Base-by-base conservation (phyloP, 2,329 filamentous ascomycete genomes). In the Ophiocordyceps sinensis region DNA sequence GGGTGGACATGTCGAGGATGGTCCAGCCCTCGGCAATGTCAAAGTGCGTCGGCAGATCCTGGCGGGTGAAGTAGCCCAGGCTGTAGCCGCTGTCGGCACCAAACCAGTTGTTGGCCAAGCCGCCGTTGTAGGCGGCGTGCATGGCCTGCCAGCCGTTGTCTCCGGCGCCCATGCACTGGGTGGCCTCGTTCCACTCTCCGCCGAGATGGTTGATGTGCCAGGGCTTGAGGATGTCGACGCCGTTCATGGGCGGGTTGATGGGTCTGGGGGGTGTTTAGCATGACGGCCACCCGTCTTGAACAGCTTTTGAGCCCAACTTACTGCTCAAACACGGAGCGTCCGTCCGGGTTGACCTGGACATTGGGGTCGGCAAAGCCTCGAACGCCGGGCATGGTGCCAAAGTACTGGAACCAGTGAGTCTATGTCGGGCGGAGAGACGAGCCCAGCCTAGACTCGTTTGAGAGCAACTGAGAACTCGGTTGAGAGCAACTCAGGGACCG, bases 21-120 rank as follows among this genome's bases (percentile, higher is more conserved):
- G 70, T 74, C 64, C 67, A 75, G 8, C 62, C 67, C 47, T 75
- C 71, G 5, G 70, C 71, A 48, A 75, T 65, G 21, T 65, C 63
- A 50, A 67, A 75, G 30, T 75, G 71, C 29, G 71, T 64, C 0
- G 70, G 69, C 23, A 75, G 60, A 46, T 75, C 71, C 10, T 61
- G 49, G 28, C 68, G 57, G 42, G 66, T 68, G 47, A 62, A 63
- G 50, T 73, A 71, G 1, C 64, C 68, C 68, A 42, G 64, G 63
- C 17, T 61, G 51, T 10, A 44, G 15, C 41, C 39, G 15, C 42
- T 34, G 21, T 49, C 43, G 14, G 45, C 44, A 1, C 31, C 4
- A n/a, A 65, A 65, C 70, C 71, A 75, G 38, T 64, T 58, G 45
- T 73, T 63, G 47, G 71, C 73, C 37, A 67, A 48, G 1, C 64